Evolutionary conservation across 495 filamentous ascomycete genomes (phyloP), one percentile per base, ranked within the genome.

Genomic region (Aspergillus leporis): DNA sequence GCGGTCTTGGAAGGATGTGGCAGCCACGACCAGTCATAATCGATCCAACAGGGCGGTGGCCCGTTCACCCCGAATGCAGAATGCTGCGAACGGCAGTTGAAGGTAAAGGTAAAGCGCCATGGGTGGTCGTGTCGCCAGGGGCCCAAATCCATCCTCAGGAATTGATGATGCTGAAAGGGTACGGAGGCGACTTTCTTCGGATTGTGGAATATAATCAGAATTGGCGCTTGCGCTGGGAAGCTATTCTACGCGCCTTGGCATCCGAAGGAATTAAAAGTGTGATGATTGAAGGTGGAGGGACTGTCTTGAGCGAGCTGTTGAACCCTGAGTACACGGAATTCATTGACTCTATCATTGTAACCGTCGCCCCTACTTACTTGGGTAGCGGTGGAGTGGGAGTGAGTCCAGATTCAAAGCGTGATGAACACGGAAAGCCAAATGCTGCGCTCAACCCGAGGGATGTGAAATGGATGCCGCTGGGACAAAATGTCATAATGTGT

Each of bases 231-330:
- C 67, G 74, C 5, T 95, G 91, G 91, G 73, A 73, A 45, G 75
- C 75, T 40, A 78, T 96, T 22, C 71, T 94, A 12, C 69, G 71
- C 36, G 77, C 75, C 21, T 66, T 93, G 14, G 72, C 70, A 49
- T 72, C 72, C 8, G 78, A 89, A 57, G 87, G 87, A 0, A 74
- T 95, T 56, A 76, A 80, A 23, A 93, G 90, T 63, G 81, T 96
- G 28, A 96, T 96, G 92, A 80, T 96, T 40, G 92, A 96, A 71
- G 92, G 92, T 0, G 92, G 92, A 16, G 91, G 84, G 4, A 81
- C 80, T 19, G 83, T 96, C 49, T 87, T 96, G 63, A 90, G 90
- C 64, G 83, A 87, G 52, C 76, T 97, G 14, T 74, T 97, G 18
- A 75, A 78, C 36, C 71, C 77, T 16, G 78, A 82, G 53, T 85